Evolutionary conservation across 495 filamentous ascomycete species (phyloP), one percentile per base, ranked within the genome.

Genomic region (Talaromyces borbonicus): DNA sequence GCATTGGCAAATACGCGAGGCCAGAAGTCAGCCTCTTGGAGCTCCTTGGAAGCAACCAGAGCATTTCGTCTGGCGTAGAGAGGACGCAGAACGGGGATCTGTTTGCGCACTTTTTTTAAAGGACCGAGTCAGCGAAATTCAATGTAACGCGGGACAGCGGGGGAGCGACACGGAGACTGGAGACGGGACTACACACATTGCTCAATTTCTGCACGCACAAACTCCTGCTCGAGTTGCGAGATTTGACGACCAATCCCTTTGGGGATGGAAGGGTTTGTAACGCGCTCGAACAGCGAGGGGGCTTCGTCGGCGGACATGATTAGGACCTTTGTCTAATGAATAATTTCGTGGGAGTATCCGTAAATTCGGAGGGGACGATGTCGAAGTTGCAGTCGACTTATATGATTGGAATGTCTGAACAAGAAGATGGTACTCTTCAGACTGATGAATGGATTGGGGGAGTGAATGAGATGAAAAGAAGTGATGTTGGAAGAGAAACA

Each of bases 1-100:
- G 87, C 80, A 63, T 87, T 82, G 58, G 90, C 83, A 56, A 95
- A 68, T 32, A 95, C 87, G 49, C 90, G 71, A 23, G 83, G 68
- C 90, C 90, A 96, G 78, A 95, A 96, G 68, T 85, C 77, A 24
- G 71, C 69, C n/a, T 43, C 41, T 52, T 62, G 46, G 4, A 71
- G 52, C 9, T 60, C 55, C 56, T 94, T 88, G 53, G 77, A 65
- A 45, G 73, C 61, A 47, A 85, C 72, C 46, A 84, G 59, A 55
- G 74, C 68, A n/a, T 73, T 68, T 57, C 90, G 84, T 66, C 81
- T 81, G 46, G 74, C 64, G 66, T 84, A 93, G 48, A 90, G 72
- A 22, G 83, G 74, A 32, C 66, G 61, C 47, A 75, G 55, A 29
- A 59, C 43, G 19, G 57, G 52, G 49, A 59, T 47, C 29, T 57